A percentile compares a stretch with the other conserved stretches of the same genome.
These are phyloP conservation scores for Solioccasus polychromus DNA, from an alignment of 768 basidiomycete species.

Conservation along the genomic window DNA sequence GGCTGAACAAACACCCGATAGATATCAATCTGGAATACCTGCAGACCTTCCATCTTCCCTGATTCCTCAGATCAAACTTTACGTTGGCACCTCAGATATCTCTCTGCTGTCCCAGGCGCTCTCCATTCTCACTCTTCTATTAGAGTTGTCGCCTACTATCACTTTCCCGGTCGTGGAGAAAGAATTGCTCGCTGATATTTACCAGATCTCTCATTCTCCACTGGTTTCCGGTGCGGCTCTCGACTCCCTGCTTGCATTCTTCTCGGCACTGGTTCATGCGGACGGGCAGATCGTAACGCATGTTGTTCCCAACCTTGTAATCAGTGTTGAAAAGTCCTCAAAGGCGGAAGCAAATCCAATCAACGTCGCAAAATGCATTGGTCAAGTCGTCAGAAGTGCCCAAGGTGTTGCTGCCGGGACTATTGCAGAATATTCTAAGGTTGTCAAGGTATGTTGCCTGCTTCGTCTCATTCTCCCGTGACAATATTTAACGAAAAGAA, in stretches of 20 bases:
- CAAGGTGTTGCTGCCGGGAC: slow-evolving; percentile 75
- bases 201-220: slow-evolving; percentile 73
- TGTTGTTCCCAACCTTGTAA: slow-evolving; percentile 73
- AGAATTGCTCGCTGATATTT: slow-evolving; percentile 64
- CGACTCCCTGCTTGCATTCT: slow-evolving; percentile 82
- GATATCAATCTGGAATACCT: slow-evolving; percentile 51
- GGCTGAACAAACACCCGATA: slow-evolving; percentile 14
- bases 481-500: slow-evolving; percentile 31
- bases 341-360: slow-evolving; percentile 52
- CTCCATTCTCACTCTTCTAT: slow-evolving; percentile 60
- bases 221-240: slow-evolving; percentile 73
- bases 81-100: slow-evolving; percentile 75
- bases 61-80: slow-evolving; percentile 70
- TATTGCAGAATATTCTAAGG: slow-evolving; percentile 81
- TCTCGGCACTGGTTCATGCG: slow-evolving; percentile 74
- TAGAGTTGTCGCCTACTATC: slow-evolving; percentile 60
- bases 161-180: slow-evolving; percentile 78
- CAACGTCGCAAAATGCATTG: slow-evolving; percentile 85
- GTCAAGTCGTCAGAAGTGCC: slow-evolving; percentile 71
- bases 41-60: slow-evolving; percentile 57
- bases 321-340: slow-evolving; percentile 60
- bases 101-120: slow-evolving; percentile 73
- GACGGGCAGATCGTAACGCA: slow-evolving; percentile 82
- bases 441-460: slow-evolving; percentile 57
- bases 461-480: background rate